These are phyloP conservation scores for Nemania serpens DNA, from an alignment of 2,329 filamentous ascomycete genomes.

Conservation along the genomic window DNA sequence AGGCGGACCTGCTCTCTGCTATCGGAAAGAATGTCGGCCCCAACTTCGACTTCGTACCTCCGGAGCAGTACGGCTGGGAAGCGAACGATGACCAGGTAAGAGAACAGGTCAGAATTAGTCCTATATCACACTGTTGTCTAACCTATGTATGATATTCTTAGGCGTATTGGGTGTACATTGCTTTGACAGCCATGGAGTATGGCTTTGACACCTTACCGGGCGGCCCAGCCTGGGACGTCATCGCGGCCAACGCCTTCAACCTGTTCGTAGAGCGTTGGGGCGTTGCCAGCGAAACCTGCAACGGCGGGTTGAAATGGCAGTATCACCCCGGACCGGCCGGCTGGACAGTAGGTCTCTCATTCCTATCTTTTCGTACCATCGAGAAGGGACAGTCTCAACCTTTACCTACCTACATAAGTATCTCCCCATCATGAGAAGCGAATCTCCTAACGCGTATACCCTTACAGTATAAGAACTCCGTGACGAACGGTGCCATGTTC, in stretches of 20 bases:
- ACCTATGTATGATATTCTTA: slow-evolving; percentile 1
- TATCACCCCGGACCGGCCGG: slow-evolving; percentile 66
- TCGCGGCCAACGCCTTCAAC: slow-evolving; percentile 64
- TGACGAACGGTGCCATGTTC: slow-evolving; percentile 73
- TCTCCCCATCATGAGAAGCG: not conserved
- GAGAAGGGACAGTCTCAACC: no score
- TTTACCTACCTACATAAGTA: not conserved
- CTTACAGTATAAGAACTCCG: slow-evolving; percentile 63
- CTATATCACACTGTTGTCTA: not conserved
- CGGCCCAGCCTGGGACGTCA: slow-evolving; percentile 54
- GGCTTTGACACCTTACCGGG: slow-evolving; percentile 49
- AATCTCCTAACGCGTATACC: no score
- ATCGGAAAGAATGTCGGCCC: slow-evolving; percentile 53
- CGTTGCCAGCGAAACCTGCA: slow-evolving; percentile 52
- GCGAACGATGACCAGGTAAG: slow-evolving; percentile 64
- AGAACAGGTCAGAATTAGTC: not conserved
- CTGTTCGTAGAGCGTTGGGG: slow-evolving; percentile 57
- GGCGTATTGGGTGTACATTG: slow-evolving; percentile 60
- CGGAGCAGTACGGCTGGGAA: slow-evolving; percentile 48
- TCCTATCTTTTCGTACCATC: not conserved
- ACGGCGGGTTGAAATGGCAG: slow-evolving; percentile 70
- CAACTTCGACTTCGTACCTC: slow-evolving; percentile 55
- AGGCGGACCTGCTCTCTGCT: slow-evolving; percentile 47
- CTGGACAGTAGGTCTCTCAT: slow-evolving; percentile 50
- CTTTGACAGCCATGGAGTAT: slow-evolving; percentile 60